phyloP scores from a whole-genome alignment of 192 early-diverging fungal species.

The Ambispora gerdemannii region DNA sequence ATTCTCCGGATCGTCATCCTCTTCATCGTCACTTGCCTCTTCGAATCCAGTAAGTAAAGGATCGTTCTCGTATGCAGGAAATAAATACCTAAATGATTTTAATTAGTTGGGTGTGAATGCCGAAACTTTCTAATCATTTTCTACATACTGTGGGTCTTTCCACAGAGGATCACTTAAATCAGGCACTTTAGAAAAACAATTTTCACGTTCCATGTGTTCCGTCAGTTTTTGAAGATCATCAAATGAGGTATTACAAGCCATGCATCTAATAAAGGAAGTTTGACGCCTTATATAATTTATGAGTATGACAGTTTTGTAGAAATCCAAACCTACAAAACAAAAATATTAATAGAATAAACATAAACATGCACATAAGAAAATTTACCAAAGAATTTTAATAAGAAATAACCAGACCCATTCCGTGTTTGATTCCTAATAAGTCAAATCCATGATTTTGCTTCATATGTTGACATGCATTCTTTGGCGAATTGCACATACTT shows the following conservation, averaged over 20 bases:
- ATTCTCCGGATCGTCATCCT: conserved; percentile 34
- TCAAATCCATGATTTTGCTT: conserved; percentile 73
- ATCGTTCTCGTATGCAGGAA: conserved; percentile 83
- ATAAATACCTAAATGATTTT: conserved; percentile 46
- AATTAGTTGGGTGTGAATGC: not conserved
- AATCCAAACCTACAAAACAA: conserved; percentile 54
- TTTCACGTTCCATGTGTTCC: conserved; percentile 60
- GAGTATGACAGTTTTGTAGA: conserved; percentile 78
- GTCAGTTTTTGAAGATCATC: conserved; percentile 46
- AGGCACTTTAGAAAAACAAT: conserved; percentile 53
- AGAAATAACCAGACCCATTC: conserved; percentile 22
- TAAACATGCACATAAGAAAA: not conserved
- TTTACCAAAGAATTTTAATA: not conserved
- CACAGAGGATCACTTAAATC: conserved; percentile 58
- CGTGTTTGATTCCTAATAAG: conserved; percentile 52
- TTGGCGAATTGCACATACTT: conserved; percentile 54
- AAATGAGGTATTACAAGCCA: conserved; percentile 60
- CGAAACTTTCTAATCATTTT: not conserved
- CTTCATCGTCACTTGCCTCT: conserved; percentile 64
- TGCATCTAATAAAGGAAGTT: conserved; percentile 63
- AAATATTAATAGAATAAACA: not conserved
- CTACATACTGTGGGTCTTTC: conserved; percentile 63
- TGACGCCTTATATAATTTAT: conserved; percentile 84
- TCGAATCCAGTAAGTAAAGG: conserved; percentile 76
- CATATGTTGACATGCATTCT: conserved; percentile 71